These are phyloP conservation scores for Bipolaris sorokiniana DNA, from an alignment of 2,329 filamentous ascomycete species.

Conservation along the genomic window DNA sequence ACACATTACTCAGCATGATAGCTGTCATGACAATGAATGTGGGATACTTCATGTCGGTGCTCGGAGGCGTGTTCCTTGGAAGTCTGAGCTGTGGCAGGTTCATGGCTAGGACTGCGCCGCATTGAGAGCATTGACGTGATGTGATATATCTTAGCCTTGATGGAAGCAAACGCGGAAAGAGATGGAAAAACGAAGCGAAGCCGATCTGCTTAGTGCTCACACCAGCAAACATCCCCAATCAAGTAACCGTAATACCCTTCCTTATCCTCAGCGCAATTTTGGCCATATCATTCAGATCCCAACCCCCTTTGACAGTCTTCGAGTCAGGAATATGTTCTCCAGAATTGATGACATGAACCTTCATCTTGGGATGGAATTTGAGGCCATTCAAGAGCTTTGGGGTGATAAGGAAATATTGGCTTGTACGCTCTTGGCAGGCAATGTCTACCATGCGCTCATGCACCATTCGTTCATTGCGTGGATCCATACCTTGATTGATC, in stretches of 20 bases:
- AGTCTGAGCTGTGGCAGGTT: conserved; percentile 79
- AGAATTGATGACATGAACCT: conserved; percentile 89
- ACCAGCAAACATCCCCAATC: background rate
- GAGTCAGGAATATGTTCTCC: conserved; percentile 67
- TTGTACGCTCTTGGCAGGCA: conserved; percentile 78
- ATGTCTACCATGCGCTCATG: conserved; percentile 99
- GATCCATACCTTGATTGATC: conserved; percentile 99
- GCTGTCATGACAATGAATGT: conserved; percentile 88
- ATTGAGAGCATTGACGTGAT: background rate
- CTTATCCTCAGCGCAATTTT: conserved; percentile 42
- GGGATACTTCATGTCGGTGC: conserved; percentile 78
- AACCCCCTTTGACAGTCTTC: conserved; percentile 43
- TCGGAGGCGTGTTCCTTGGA: conserved; percentile 78
- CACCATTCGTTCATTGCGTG: conserved; percentile 96
- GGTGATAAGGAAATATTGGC: conserved; percentile 94
- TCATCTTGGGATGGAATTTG: conserved; percentile 89
- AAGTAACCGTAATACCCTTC: conserved; percentile 28
- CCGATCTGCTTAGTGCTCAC: background rate
- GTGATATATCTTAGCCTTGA: no score
- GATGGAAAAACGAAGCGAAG: no score
- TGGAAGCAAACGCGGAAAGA: no score
- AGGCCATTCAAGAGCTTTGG: conserved; percentile 89
- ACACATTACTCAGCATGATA: conserved; percentile 70
- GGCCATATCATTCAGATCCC: conserved; percentile 53
- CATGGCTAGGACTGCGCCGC: conserved; percentile 11